Percentiles rank a stretch among this genome's conserved stretches.
phyloP scores from a whole-genome alignment of 345 rosid species.

The Eucalyptus globulus region DNA sequence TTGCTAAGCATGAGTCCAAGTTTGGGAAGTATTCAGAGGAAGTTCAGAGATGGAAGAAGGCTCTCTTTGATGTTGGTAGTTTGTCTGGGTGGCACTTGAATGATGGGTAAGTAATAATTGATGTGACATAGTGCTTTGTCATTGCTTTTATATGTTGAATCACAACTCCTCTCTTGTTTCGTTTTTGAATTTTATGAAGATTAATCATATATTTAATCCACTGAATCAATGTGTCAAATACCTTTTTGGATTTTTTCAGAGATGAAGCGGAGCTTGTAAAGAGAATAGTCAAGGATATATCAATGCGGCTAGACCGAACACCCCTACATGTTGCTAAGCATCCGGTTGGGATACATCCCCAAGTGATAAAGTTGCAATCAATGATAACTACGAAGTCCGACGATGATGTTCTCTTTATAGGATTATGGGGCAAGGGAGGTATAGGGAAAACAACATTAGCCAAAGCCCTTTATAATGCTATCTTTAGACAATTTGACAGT shows the following conservation, averaged over 20 bases:
- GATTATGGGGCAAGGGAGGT: slow-evolving; percentile 35
- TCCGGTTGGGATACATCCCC: slow-evolving; percentile 18
- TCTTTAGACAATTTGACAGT: slow-evolving; percentile 7
- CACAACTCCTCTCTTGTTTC: too few species aligned
- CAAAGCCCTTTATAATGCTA: background rate
- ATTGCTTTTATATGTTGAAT: too few species aligned
- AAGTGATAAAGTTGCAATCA: background rate
- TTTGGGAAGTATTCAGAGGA: too few species aligned
- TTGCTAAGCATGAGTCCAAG: too few species aligned
- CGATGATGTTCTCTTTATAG: slow-evolving; percentile 9
- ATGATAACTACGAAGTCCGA: background rate
- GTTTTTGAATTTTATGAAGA: too few species aligned
- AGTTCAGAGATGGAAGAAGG: too few species aligned
- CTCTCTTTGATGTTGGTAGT: too few species aligned
- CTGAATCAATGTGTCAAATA: too few species aligned
- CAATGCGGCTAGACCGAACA: background rate
- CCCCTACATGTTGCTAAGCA: background rate
- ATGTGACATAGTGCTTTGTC: too few species aligned
- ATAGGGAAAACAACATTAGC: slow-evolving; percentile 45
- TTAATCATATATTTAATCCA: too few species aligned
- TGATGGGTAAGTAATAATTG: too few species aligned
- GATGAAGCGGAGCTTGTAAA: background rate
- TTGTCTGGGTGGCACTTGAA: too few species aligned
- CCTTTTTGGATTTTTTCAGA: background rate
- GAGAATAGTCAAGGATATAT: background rate